These are phyloP conservation scores for Saccharomycopsis microspora DNA, from an alignment of 805 yeast genomes.

Conservation along the genomic window DNA sequence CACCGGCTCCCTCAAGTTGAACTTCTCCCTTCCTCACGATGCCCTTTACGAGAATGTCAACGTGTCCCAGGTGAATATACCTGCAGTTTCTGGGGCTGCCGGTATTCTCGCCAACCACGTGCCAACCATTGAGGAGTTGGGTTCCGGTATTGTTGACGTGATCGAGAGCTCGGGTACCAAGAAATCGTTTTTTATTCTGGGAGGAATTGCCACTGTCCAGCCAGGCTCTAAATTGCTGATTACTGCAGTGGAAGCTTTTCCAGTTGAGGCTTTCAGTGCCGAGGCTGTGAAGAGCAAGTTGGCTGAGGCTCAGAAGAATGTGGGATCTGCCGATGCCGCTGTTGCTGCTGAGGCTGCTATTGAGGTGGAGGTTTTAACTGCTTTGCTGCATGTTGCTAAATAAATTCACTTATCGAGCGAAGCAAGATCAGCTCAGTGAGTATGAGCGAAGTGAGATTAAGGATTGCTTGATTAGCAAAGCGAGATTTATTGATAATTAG, in stretches of 20 bases:
- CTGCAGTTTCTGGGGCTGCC: constrained; percentile 90
- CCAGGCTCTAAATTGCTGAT: constrained; percentile 87
- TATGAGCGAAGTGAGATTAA: background rate
- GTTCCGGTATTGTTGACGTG: constrained; percentile 91
- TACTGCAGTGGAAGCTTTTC: constrained; percentile 92
- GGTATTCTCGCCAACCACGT: constrained; percentile 98
- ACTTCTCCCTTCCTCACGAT: constrained; percentile 86
- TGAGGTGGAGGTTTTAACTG: constrained; percentile 93
- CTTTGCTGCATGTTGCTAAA: constrained; percentile 74
- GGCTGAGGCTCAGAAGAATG: constrained; percentile 91
- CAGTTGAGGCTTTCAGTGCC: constrained; percentile 75
- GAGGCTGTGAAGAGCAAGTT: constrained; percentile 70
- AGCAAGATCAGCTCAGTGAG: background rate
- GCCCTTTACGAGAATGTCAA: constrained; percentile 39
- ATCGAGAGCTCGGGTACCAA: constrained; percentile 65
- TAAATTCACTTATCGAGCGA: constrained; percentile 21
- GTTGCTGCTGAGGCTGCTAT: constrained; percentile 92
- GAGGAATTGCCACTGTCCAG: constrained; percentile 93
- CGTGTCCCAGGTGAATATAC: constrained; percentile 78
- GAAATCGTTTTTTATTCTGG: constrained; percentile 81
- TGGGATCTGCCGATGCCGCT: constrained; percentile 71
- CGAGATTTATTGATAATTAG: too few species aligned
- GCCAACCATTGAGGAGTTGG: constrained; percentile 91
- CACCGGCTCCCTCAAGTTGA: constrained; percentile 69
- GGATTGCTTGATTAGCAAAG: too few species aligned